phyloP scores from a whole-genome alignment of 257 asterid species.

The Solanum pennellii region DNA sequence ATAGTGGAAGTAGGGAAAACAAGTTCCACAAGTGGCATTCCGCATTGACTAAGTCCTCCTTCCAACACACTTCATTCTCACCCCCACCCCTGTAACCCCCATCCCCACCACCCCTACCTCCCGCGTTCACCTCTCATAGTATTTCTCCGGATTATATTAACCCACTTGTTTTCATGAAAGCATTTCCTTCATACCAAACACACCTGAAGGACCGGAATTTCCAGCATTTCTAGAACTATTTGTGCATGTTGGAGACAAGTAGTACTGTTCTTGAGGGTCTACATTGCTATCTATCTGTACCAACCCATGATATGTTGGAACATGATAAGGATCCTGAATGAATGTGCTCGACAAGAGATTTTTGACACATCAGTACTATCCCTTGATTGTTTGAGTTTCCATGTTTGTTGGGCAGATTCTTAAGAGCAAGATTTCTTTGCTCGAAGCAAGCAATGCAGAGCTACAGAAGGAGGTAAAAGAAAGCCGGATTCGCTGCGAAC shows the following conservation, averaged over 20 bases:
- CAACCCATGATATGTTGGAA: not conserved
- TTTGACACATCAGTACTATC: not conserved
- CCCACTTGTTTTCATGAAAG: not conserved
- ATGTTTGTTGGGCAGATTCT: slow-evolving; percentile 41
- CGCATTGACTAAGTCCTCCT: not conserved
- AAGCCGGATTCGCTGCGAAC: slow-evolving; percentile 44
- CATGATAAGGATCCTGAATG: not conserved
- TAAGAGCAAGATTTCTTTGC: slow-evolving; percentile 78
- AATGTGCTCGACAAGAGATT: not conserved
- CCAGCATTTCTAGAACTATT: not conserved
- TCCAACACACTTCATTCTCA: not conserved
- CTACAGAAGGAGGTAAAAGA: slow-evolving; percentile 62
- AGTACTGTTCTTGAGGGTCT: not conserved
- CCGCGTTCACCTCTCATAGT: not conserved
- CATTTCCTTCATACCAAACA: not conserved
- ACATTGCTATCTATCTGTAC: not conserved
- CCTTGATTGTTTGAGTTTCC: not conserved
- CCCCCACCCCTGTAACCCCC: not conserved
- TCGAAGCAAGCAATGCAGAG: slow-evolving; percentile 75
- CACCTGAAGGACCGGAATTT: not conserved
- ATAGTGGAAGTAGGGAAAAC: not conserved
- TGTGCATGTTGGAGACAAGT: not conserved
- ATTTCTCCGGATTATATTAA: not conserved
- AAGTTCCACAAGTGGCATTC: not conserved
- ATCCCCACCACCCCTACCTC: not conserved